Evolutionary conservation across 2,329 filamentous ascomycete genomes (phyloP).

Genomic region (Fusarium chaquense): DNA sequence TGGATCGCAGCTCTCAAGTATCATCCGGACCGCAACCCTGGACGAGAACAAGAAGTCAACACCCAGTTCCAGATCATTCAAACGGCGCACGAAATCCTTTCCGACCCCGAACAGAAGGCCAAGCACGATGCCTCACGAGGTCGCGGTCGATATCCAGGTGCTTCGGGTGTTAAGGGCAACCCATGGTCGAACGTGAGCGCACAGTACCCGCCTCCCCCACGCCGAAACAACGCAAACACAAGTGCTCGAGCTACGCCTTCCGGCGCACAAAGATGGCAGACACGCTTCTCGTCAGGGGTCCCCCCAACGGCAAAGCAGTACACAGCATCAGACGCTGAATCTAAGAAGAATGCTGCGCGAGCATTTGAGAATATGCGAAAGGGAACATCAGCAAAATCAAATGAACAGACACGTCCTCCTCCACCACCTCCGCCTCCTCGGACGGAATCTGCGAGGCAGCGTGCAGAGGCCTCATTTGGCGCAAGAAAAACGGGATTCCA

Average conservation of each 20-base stretch:
- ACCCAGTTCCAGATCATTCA: slow-evolving; percentile 89
- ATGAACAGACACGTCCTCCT: slow-evolving; percentile 48
- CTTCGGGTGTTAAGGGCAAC: slow-evolving; percentile 69
- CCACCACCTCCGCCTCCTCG: slow-evolving; percentile 58
- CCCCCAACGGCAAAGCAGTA: slow-evolving; percentile 59
- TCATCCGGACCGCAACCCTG: slow-evolving; percentile 90
- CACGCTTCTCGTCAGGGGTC: slow-evolving; percentile 56
- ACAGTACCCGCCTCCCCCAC: slow-evolving; percentile 65
- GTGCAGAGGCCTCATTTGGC: slow-evolving; percentile 68
- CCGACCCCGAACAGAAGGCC: slow-evolving; percentile 62
- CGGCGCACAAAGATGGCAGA: slow-evolving; percentile 61
- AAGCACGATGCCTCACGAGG: slow-evolving; percentile 65
- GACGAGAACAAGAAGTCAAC: slow-evolving; percentile 82
- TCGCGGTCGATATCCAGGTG: slow-evolving; percentile 57
- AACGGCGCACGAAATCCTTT: slow-evolving; percentile 81
- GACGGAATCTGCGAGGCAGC: slow-evolving; percentile 65
- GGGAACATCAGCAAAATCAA: slow-evolving; percentile 46
- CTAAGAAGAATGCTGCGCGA: slow-evolving; percentile 57
- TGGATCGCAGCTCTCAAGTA: slow-evolving; percentile 76
- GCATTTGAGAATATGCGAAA: slow-evolving; percentile 61
- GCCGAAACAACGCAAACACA: slow-evolving; percentile 49
- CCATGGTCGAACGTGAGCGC: slow-evolving; percentile 65
- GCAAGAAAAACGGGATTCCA: slow-evolving; percentile 62
- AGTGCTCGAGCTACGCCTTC: slow-evolving; percentile 42
- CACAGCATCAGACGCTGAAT: slow-evolving; percentile 51